Evolutionary conservation across 2,329 filamentous ascomycete genomes (phyloP).

Genomic region (Nigrospora osmanthi): DNA sequence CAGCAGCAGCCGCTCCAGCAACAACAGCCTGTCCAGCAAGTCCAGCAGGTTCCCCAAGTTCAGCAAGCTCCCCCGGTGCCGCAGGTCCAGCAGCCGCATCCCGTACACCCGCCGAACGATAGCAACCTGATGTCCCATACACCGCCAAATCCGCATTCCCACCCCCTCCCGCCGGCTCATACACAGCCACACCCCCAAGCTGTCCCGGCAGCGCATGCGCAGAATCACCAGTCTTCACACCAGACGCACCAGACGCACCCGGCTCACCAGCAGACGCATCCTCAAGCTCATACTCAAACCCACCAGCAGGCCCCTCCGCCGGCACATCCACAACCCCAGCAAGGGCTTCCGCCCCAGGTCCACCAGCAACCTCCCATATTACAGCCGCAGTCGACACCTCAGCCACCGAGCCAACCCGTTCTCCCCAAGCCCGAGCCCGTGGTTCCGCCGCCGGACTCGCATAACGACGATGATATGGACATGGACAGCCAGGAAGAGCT

Average conservation of each 20-base stretch:
- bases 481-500: conserved; percentile 40
- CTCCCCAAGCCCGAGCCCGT: conserved; percentile 21
- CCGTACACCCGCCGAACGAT: conserved; percentile 15
- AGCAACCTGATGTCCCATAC: conserved; percentile 20
- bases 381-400: conserved; percentile 16
- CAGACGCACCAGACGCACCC: conserved; percentile 3
- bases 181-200: conserved; percentile 9
- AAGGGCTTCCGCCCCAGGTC: conserved; percentile 13
- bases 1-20: conserved; percentile 9
- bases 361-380: conserved; percentile 18
- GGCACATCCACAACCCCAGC: conserved; percentile 14
- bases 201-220: conserved; percentile 8
- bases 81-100: conserved; percentile 20
- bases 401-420: conserved; percentile 19
- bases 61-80: conserved; percentile 12
- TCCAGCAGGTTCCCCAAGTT: conserved; percentile 14
- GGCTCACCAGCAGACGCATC: background rate
- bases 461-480: conserved; percentile 43
- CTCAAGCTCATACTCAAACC: conserved; percentile 7
- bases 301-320: conserved; percentile 6
- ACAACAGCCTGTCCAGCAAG: conserved; percentile 12
- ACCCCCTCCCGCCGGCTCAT: background rate
- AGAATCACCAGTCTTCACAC: conserved; percentile 12
- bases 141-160: conserved; percentile 17
- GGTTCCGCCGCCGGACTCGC: conserved; percentile 26